phyloP scores from a whole-genome alignment of 495 filamentous ascomycete species.

The Hyphodiscus hymeniophilus region DNA sequence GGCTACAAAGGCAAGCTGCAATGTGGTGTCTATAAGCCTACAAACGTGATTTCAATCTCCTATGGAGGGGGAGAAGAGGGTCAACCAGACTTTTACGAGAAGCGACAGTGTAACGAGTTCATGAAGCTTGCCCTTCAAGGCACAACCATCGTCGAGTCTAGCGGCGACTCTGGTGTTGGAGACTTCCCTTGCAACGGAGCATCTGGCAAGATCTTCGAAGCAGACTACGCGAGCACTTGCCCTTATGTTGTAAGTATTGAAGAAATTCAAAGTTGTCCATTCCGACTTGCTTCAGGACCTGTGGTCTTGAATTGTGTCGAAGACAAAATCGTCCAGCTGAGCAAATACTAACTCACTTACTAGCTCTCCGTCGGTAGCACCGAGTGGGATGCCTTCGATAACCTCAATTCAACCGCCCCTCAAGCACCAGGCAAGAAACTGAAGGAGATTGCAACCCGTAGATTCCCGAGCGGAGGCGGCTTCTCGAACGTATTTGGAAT shows the following conservation, averaged over 20 bases:
- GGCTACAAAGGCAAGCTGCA: slow-evolving; percentile 51
- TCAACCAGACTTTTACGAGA: slow-evolving; percentile 39
- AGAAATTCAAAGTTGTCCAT: too few species aligned
- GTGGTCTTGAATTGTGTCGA: too few species aligned
- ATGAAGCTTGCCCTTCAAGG: slow-evolving; percentile 37
- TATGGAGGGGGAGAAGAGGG: slow-evolving; percentile 46
- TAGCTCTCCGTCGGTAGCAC: slow-evolving; percentile 36
- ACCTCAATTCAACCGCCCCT: slow-evolving; percentile 25
- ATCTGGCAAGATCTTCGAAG: slow-evolving; percentile 18
- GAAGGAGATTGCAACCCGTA: slow-evolving; percentile 24
- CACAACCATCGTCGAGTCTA: slow-evolving; percentile 27
- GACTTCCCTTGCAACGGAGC: slow-evolving; percentile 15
- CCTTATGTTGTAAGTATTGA: slow-evolving; percentile 38
- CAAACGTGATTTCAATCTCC: slow-evolving; percentile 53
- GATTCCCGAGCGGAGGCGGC: slow-evolving; percentile 36
- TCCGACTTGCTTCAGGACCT: slow-evolving; percentile 33
- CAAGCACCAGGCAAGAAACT: slow-evolving; percentile 23
- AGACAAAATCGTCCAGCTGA: too few species aligned
- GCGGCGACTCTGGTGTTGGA: slow-evolving; percentile 34
- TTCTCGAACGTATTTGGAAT: slow-evolving; percentile 36
- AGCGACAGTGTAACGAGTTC: slow-evolving; percentile 16
- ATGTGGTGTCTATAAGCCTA: slow-evolving; percentile 50
- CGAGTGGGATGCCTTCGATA: slow-evolving; percentile 17
- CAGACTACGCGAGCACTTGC: slow-evolving; percentile 34
- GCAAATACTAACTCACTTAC: too few species aligned